Evolutionary conservation across 1,284 basidiomycete genomes (phyloP).

Genomic region (Ustilago nuda): DNA sequence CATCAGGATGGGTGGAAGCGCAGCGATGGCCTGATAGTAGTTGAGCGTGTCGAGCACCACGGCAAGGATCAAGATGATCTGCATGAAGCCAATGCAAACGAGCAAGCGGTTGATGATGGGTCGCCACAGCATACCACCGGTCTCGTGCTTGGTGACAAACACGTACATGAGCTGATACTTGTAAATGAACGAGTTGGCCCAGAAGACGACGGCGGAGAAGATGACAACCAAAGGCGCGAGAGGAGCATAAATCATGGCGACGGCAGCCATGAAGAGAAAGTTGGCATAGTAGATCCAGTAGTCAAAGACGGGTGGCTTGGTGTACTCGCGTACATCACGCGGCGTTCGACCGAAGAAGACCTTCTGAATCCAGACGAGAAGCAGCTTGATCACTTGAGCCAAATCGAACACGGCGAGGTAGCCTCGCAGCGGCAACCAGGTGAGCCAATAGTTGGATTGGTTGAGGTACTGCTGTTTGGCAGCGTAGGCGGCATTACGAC

Average conservation of each 20-base stretch:
- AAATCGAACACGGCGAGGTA: conserved; percentile 94
- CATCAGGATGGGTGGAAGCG: conserved; percentile 61
- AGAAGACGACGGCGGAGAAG: conserved; percentile 60
- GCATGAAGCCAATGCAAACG: conserved; percentile 66
- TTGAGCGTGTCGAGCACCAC: conserved; percentile 55
- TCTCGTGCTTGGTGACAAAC: conserved; percentile 67
- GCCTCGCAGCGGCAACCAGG: conserved; percentile 77
- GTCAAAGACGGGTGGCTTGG: conserved; percentile 91
- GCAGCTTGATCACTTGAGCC: conserved; percentile 90
- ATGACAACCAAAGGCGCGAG: conserved; percentile 63
- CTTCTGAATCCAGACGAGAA: conserved; percentile 86
- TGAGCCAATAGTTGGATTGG: conserved; percentile 67
- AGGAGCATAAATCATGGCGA: conserved; percentile 64
- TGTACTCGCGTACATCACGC: conserved; percentile 94
- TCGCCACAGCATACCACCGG: conserved; percentile 68
- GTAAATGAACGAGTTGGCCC: conserved; percentile 62
- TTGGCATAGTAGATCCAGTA: conserved; percentile 83
- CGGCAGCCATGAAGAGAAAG: conserved; percentile 64
- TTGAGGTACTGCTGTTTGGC: conserved; percentile 63
- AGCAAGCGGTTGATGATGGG: conserved; percentile 65
- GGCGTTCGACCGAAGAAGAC: conserved; percentile 90
- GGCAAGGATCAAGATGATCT: conserved; percentile 62
- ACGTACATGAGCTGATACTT: conserved; percentile 70
- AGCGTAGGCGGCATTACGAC: conserved; percentile 40
- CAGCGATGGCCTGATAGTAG: conserved; percentile 59